phyloP scores from a whole-genome alignment of 139 green algal species.

The Desmodesmus armatus region DNA sequence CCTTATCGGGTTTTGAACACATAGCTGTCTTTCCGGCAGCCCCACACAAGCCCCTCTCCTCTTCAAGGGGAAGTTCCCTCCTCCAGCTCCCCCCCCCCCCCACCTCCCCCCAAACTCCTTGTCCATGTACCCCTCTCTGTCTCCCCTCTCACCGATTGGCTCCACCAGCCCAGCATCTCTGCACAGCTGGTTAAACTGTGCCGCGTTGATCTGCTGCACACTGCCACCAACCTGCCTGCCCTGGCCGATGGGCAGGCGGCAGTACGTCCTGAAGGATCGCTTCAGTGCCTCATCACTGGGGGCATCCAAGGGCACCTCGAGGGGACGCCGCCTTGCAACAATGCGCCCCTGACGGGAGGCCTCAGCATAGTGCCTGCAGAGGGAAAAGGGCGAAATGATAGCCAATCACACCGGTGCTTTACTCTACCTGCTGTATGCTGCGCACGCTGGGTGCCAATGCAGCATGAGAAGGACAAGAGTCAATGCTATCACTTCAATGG shows the following conservation, averaged over 20 bases:
- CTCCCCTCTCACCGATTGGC: slow-evolving; percentile 52
- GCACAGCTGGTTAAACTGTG: slow-evolving; percentile 69
- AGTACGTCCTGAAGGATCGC: slow-evolving; percentile 68
- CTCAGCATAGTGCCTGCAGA: slow-evolving; percentile 46
- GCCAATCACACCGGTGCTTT: no score
- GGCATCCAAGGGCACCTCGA: slow-evolving; percentile 26
- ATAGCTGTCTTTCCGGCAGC: no score
- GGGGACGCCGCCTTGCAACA: background rate
- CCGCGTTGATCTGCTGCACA: slow-evolving; percentile 62
- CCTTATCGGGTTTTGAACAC: no score
- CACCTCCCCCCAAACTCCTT: no score
- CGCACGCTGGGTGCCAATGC: no score
- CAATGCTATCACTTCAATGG: no score
- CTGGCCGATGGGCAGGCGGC: slow-evolving; percentile 39
- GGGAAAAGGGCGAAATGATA: background rate
- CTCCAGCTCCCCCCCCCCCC: no score
- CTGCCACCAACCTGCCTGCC: slow-evolving; percentile 42
- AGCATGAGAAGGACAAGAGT: no score
- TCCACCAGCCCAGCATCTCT: slow-evolving; percentile 67
- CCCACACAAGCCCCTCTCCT: no score
- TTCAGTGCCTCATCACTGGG: slow-evolving; percentile 51
- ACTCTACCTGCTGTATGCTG: no score
- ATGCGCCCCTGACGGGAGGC: slow-evolving; percentile 38
- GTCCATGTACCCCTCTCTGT: no score
- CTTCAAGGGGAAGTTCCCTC: no score